Percentiles rank a stretch among this genome's conserved stretches.
Conservation (phyloP, 768 basidiomycete genomes). For the Amanita rubescens region DNA sequence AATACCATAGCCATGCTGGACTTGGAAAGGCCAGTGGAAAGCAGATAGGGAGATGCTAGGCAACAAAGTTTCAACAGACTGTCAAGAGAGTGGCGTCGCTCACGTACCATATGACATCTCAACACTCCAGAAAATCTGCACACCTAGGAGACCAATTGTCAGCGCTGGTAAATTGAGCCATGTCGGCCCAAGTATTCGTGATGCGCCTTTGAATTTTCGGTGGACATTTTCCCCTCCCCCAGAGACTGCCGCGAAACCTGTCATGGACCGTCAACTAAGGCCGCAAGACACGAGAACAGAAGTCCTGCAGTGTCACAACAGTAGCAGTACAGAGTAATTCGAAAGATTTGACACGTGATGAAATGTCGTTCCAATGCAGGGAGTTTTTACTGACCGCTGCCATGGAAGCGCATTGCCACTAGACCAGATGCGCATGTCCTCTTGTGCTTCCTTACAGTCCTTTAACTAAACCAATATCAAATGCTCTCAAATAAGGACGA, state of each 20-base stretch:
- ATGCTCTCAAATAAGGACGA: not conserved
- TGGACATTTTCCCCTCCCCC: conserved; percentile 12
- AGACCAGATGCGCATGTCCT: too few relatives aligned
- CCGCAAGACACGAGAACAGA: too few relatives aligned
- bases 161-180: conserved; percentile 64
- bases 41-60: conserved; percentile 74
- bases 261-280: not conserved
- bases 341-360: too few relatives aligned
- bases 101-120: conserved; percentile 83
- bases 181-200: conserved; percentile 57
- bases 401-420: too few relatives aligned
- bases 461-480: too few relatives aligned
- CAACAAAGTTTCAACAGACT: not conserved
- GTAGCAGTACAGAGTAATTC: not conserved
- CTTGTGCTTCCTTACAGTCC: too few relatives aligned
- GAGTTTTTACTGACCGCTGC: too few relatives aligned
- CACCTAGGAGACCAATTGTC: conserved; percentile 74
- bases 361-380: too few relatives aligned
- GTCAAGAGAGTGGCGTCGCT: not conserved
- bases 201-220: conserved; percentile 39
- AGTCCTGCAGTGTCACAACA: not conserved
- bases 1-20: conserved; percentile 87
- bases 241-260: conserved; percentile 3
- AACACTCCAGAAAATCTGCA: conserved; percentile 88
- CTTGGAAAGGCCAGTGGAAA: conserved; percentile 83